Evolutionary conservation across 208 protist genomes (phyloP), one percentile per base, ranked within the genome.

Genomic region (Endotrypanum monterogeii): DNA sequence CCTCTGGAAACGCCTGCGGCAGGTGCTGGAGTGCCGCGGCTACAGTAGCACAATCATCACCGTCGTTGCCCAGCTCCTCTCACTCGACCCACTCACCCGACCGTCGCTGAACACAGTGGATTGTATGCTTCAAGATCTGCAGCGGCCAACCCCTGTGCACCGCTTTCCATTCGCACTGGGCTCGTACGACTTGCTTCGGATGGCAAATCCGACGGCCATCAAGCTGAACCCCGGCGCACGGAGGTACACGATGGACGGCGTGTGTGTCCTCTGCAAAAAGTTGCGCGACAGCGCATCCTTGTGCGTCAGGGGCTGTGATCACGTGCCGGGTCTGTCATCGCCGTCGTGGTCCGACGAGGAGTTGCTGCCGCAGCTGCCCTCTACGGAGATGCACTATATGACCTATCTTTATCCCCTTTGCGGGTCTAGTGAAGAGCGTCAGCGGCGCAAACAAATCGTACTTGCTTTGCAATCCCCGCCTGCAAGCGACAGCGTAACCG

Each of bases 101-200:
- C 88, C 91, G 6, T 78, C 86, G 14, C 70, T 91, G 41, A 35
- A 18, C 56, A 82, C 69, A 1, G 52, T 92, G 44, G 80, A 89
- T 28, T 51, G 58, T 2, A 82, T 92, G 70, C 60, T 95, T 32
- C 75, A 82, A 51, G 91, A 93, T 28, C 63, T 95, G 62, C 67
- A 91, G 65, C 86, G 88, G 3, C 65, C 71, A 23, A 89, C 79
- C 23, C 85, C 89, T 14, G 83, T 95, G 35, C 39, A 75, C 25
- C 88, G 91, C 60, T 95, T 93, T 39, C 91, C 91, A n/a, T 91
- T 95, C 57, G 83, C 85, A 2, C 28, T 95, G 20, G 91, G 91
- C 52, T 61, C 71, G 44, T 89, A 87, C 63, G 77, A 89, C 60
- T 71, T 95, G 8, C 60, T 95, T 1, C 85, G 80, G 8, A 37